These are phyloP conservation scores for Alternaria viburni DNA, from an alignment of 2,329 filamentous ascomycete species.

Conservation along the genomic window DNA sequence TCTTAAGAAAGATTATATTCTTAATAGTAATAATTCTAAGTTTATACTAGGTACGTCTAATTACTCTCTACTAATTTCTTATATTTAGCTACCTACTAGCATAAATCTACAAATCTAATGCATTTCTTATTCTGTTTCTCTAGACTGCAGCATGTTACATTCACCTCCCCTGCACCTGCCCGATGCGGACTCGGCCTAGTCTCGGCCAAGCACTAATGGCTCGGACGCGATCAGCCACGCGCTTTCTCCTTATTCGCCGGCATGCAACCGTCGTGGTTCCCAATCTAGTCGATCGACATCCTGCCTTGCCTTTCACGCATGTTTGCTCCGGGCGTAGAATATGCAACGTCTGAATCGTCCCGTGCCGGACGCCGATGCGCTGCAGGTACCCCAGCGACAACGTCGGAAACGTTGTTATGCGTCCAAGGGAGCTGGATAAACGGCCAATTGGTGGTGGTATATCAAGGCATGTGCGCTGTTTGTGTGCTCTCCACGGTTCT, in stretches of 20 bases:
- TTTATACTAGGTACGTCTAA: too few species aligned
- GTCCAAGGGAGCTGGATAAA: background rate
- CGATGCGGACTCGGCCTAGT: conserved; percentile 19
- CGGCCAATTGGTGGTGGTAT: conserved; percentile 7
- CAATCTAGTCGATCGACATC: conserved; percentile 7
- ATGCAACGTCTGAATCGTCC: conserved; percentile 2
- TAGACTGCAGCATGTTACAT: background rate
- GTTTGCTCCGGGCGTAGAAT: conserved; percentile 8
- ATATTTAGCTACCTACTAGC: conserved; percentile 1
- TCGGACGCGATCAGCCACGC: conserved; percentile 10
- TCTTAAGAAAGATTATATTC: too few species aligned
- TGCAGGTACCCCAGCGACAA: conserved; percentile 6
- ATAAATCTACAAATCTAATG: background rate
- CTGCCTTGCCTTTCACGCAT: conserved; percentile 1
- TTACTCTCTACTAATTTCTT: background rate
- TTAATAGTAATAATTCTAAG: too few species aligned
- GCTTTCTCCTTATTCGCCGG: conserved; percentile 9
- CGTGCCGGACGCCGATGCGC: background rate
- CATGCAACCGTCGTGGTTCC: background rate
- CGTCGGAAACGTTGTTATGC: background rate
- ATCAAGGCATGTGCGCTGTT: conserved; percentile 12
- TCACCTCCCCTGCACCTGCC: conserved; percentile 23
- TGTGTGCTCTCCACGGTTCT: background rate
- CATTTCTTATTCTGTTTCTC: background rate
- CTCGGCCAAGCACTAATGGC: conserved; percentile 18